These are phyloP conservation scores for Beauveria australis DNA, from an alignment of 2,329 filamentous ascomycete genomes.

Conservation along the genomic window DNA sequence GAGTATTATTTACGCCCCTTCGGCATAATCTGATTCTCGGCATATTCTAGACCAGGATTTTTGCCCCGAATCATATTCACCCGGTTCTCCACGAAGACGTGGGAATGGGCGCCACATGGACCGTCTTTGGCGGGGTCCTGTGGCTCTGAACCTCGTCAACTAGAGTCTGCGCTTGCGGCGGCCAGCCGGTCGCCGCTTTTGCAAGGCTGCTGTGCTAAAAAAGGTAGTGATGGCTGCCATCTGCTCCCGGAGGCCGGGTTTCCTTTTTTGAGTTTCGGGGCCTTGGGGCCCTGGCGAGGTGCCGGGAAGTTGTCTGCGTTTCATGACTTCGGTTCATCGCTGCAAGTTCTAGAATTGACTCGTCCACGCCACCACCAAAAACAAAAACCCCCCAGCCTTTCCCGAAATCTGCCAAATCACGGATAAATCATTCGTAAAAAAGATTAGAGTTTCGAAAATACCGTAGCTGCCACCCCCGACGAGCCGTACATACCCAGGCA, in stretches of 20 bases:
- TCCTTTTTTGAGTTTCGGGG: background rate
- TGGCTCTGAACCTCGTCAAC: background rate
- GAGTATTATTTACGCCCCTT: background rate
- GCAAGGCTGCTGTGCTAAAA: background rate
- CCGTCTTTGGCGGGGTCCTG: background rate
- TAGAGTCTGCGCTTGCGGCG: background rate
- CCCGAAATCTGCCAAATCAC: background rate
- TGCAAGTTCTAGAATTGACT: background rate
- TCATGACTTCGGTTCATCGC: background rate
- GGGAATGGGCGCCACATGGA: conserved; percentile 4
- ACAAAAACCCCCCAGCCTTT: too few relatives aligned
- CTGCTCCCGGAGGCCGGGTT: background rate
- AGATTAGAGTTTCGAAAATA: background rate
- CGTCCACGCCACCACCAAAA: background rate
- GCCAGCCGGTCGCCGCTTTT: conserved; percentile 4
- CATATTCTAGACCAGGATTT: background rate
- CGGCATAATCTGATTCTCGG: too few relatives aligned
- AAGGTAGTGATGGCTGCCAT: background rate
- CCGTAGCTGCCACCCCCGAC: background rate
- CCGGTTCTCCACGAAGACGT: background rate
- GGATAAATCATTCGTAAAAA: background rate
- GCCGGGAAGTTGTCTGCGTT: background rate
- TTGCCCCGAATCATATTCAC: background rate
- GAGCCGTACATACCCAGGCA: background rate
- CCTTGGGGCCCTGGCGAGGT: too few relatives aligned